Percentiles rank a stretch among this genome's conserved stretches.
These are phyloP conservation scores for Lagenidium giganteum DNA, from an alignment of 352 stramenopile genomes.

Conservation along the genomic window DNA sequence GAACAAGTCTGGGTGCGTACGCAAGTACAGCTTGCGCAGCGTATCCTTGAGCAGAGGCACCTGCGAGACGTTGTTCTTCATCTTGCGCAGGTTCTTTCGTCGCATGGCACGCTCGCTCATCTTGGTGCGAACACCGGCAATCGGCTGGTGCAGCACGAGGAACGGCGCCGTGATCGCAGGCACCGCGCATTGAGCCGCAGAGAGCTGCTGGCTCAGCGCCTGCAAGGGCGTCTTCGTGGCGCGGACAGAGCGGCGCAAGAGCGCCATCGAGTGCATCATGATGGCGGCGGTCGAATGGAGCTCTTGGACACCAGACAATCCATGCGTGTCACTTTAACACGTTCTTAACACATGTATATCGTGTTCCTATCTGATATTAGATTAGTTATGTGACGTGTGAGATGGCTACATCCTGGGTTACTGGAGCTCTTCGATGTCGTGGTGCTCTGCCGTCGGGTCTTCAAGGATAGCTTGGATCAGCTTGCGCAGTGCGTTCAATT, in stretches of 20 bases:
- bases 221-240: background rate
- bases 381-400: background rate
- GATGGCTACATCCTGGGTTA: conserved; percentile 10
- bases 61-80: conserved; percentile 56
- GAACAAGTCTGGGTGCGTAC: conserved; percentile 75
- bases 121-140: conserved; percentile 48
- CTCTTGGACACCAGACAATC: conserved; percentile 8
- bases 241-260: conserved; percentile 11
- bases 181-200: background rate
- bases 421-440: too few relatives aligned
- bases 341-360: too few relatives aligned
- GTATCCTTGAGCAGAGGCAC: conserved; percentile 71
- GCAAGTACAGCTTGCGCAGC: conserved; percentile 77
- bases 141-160: background rate
- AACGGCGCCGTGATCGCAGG: conserved; percentile 7
- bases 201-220: background rate
- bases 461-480: conserved; percentile 62
- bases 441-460: conserved; percentile 1
- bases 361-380: background rate
- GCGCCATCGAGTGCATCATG: conserved; percentile 8
- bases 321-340: too few relatives aligned
- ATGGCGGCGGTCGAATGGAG: background rate
- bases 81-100: conserved; percentile 75
- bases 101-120: conserved; percentile 62
- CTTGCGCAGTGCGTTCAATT: conserved; percentile 92